Percentiles rank a stretch among this genome's conserved stretches.
phyloP scores from a whole-genome alignment of 2,329 filamentous ascomycete species.

The Lasiodiplodia sp. region DNA sequence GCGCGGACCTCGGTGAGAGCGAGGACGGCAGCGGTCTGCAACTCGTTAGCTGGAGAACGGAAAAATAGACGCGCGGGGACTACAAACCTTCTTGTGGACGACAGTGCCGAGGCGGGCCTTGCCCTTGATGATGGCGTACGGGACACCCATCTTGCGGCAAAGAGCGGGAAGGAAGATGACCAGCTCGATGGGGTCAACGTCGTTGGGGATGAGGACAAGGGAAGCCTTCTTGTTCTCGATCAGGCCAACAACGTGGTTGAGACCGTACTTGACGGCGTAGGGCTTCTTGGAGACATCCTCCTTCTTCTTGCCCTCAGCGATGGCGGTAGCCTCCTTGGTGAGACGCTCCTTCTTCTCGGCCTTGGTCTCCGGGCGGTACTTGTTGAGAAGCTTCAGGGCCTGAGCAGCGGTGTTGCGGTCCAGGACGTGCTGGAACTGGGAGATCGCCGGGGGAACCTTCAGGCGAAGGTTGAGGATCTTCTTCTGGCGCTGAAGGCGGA shows the following conservation, averaged over 20 bases:
- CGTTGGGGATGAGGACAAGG: slow-evolving; percentile 97
- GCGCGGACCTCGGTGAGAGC: slow-evolving; percentile 95
- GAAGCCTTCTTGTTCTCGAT: slow-evolving; percentile 95
- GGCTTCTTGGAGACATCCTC: slow-evolving; percentile 99
- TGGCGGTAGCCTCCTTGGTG: slow-evolving; percentile 95
- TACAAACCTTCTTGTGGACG: slow-evolving; percentile 95
- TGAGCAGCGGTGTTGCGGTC: slow-evolving; percentile 76
- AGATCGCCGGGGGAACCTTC: slow-evolving; percentile 96
- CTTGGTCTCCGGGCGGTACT: slow-evolving; percentile 99
- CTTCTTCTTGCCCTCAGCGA: slow-evolving; percentile 99
- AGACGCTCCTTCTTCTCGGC: slow-evolving; percentile 99
- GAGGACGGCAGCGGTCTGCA: slow-evolving; percentile 91
- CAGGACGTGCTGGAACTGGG: slow-evolving; percentile 97
- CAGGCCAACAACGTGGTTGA: slow-evolving; percentile 84
- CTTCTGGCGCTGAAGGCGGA: slow-evolving; percentile 89
- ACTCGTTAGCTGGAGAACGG: slow-evolving; percentile 40
- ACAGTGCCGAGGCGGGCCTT: slow-evolving; percentile 99
- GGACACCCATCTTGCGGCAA: slow-evolving; percentile 99
- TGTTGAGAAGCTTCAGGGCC: slow-evolving; percentile 99
- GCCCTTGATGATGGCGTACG: slow-evolving; percentile 99
- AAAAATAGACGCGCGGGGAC: slow-evolving; percentile 1
- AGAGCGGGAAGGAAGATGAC: slow-evolving; percentile 99
- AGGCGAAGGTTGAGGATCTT: slow-evolving; percentile 98
- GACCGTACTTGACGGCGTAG: slow-evolving; percentile 98
- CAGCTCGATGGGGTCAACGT: slow-evolving; percentile 99